phyloP scores from a whole-genome alignment of 1,284 basidiomycete genomes.

The Boletus sp. region DNA sequence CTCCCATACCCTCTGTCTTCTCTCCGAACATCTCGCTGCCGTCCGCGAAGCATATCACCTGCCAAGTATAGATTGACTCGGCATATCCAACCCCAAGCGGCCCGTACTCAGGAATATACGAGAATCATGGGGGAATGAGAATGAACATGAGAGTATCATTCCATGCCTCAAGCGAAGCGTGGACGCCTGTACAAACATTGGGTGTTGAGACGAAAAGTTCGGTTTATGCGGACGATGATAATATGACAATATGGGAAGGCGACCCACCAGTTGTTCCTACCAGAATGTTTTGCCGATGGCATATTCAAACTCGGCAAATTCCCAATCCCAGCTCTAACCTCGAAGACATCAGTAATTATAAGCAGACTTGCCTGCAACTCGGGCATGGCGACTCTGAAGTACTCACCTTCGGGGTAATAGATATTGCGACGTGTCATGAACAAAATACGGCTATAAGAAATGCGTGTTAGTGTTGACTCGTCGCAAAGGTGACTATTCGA shows the following conservation, averaged over 20 bases:
- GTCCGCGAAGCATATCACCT: constrained; percentile 51
- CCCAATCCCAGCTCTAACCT: constrained; percentile 85
- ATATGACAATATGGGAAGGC: background rate
- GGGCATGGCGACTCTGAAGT: constrained; percentile 48
- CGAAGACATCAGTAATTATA: constrained; percentile 4
- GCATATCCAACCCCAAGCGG: constrained; percentile 17
- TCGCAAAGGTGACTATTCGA: background rate
- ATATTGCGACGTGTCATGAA: too few relatives aligned
- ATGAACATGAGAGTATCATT: constrained; percentile 50
- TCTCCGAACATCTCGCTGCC: constrained; percentile 21
- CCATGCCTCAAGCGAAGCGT: constrained; percentile 59
- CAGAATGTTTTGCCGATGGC: constrained; percentile 47
- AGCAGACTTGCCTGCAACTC: constrained; percentile 61
- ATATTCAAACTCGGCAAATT: constrained; percentile 82
- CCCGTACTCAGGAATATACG: constrained; percentile 8
- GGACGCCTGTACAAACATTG: constrained; percentile 17
- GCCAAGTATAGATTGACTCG: constrained; percentile 37
- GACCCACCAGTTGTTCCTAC: constrained; percentile 61
- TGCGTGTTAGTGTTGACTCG: background rate
- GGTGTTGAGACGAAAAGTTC: background rate
- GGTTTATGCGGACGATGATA: background rate
- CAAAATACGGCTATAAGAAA: too few relatives aligned
- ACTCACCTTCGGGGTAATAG: constrained; percentile 14
- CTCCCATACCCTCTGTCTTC: background rate
- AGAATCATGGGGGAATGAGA: constrained; percentile 32